Conservation (phyloP, 805 yeast species). For the Yamadazyma tumulicola region DNA sequence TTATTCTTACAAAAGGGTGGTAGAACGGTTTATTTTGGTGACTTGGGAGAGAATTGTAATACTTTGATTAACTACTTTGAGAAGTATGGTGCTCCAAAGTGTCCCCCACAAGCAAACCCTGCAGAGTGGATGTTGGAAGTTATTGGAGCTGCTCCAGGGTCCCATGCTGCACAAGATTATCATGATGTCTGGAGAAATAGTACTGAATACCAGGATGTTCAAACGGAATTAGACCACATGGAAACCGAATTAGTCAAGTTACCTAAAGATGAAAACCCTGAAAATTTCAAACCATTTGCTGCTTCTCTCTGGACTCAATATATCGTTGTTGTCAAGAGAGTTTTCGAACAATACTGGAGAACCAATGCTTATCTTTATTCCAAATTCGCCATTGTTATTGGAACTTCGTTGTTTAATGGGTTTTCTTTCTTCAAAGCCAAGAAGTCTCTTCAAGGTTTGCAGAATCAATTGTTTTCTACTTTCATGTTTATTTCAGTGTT, state of each 20-base stretch:
- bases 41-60: conserved; percentile 61
- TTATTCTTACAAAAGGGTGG: conserved; percentile 30
- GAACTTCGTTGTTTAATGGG: conserved; percentile 65
- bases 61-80: conserved; percentile 65
- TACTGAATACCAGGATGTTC: conserved; percentile 45
- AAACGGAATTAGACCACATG: conserved; percentile 51
- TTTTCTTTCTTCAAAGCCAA: conserved; percentile 66
- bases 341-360: conserved; percentile 44
- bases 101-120: conserved; percentile 37
- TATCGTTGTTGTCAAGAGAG: conserved; percentile 29
- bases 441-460: conserved; percentile 55
- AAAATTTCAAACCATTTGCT: conserved; percentile 28
- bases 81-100: conserved; percentile 56
- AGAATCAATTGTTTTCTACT: conserved; percentile 59
- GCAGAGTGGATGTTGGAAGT: conserved; percentile 87
- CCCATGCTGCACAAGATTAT: conserved; percentile 68
- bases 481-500: conserved; percentile 43
- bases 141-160: conserved; percentile 80
- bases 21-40: conserved; percentile 77
- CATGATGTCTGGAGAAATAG: conserved; percentile 77
- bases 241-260: conserved; percentile 51
- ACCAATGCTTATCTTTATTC: conserved; percentile 59
- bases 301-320: conserved; percentile 26
- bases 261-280: conserved; percentile 24
- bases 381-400: conserved; percentile 52